Base-by-base conservation (phyloP, 2,329 filamentous ascomycete genomes). In the Aureobasidium mangrovei region DNA sequence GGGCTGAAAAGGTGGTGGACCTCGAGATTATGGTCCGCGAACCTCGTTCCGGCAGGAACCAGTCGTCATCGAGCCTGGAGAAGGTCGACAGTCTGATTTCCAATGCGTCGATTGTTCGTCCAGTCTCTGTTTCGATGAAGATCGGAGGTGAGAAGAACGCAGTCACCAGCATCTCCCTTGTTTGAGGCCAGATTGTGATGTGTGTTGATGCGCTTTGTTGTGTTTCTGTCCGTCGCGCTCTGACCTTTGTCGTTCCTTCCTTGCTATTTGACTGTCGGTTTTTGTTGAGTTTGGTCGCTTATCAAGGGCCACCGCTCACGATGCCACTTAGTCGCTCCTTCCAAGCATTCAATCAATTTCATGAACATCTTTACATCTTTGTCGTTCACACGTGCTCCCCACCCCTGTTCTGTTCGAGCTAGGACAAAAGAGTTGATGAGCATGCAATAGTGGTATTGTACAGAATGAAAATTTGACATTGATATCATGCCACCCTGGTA, bases 1-100 rank as follows among this genome's bases (percentile, higher is more conserved):
- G 49, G 7, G 80, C 75, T 7, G 67, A 70, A 29, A 73, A 77
- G 57, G 79, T 84, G 29, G 77, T 91, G 47, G 75, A 75, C 56
- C 72, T 91, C 67, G 85, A 86, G 65, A 85, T 90, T 70, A 94
- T 94, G 88, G 84, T 91, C 51, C 77, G 87, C 57, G 85, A 90
- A 74, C 85, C 86, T 35, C 53, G 56, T 47, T 31, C 32, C 7
- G 18, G 36, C 31, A 38, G 26, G 33, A 59, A 39, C 26, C 29
- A 38, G 38, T 31, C 43, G 3, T 46, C 44, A 10, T 41, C 36
- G 38, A 53, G 49, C 40, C 38, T 54, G 8, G 53, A 54, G 38
- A 54, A 54, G 53, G 53, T 48, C 2, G 53, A 54, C 38, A 54
- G 53, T 26, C 36, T 54, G 53, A 28, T 54, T 5, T 41, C 43